phyloP scores from a whole-genome alignment of 345 rosid species.

The Chamaenerion angustifolium region DNA sequence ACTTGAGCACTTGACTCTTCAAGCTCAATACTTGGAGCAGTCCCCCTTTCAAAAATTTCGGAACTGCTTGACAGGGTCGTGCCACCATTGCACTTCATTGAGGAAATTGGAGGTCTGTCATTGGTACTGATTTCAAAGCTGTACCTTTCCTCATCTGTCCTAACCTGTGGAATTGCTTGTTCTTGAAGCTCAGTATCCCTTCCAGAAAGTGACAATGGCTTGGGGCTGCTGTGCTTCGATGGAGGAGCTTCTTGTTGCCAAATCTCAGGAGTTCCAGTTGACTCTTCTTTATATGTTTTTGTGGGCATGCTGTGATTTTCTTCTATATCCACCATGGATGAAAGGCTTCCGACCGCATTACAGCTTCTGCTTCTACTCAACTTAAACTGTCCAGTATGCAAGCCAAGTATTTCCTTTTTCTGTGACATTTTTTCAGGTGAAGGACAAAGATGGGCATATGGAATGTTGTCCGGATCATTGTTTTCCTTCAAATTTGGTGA shows the following conservation, averaged over 20 bases:
- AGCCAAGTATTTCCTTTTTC: slow-evolving; percentile 23
- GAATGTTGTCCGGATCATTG: slow-evolving; percentile 9
- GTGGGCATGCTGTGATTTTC: slow-evolving; percentile 24
- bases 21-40: neutral
- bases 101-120: no score
- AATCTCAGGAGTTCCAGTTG: slow-evolving; percentile 23
- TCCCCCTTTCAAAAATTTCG: neutral
- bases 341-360: slow-evolving; percentile 22
- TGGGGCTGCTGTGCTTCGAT: slow-evolving; percentile 14
- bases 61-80: slow-evolving; percentile 1
- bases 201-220: slow-evolving; percentile 12
- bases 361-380: slow-evolving; percentile 60
- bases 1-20: neutral
- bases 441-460: slow-evolving; percentile 15
- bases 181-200: slow-evolving; percentile 10
- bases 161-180: neutral
- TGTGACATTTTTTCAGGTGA: slow-evolving; percentile 27
- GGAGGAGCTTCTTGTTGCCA: slow-evolving; percentile 15
- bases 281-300: slow-evolving; percentile 20
- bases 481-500: slow-evolving; percentile 16
- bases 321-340: slow-evolving; percentile 21
- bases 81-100: neutral
- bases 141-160: neutral
- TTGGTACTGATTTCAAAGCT: no score
- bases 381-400: slow-evolving; percentile 16